phyloP scores from a whole-genome alignment of 1,284 basidiomycete species.

The Tausonia pullulans region DNA sequence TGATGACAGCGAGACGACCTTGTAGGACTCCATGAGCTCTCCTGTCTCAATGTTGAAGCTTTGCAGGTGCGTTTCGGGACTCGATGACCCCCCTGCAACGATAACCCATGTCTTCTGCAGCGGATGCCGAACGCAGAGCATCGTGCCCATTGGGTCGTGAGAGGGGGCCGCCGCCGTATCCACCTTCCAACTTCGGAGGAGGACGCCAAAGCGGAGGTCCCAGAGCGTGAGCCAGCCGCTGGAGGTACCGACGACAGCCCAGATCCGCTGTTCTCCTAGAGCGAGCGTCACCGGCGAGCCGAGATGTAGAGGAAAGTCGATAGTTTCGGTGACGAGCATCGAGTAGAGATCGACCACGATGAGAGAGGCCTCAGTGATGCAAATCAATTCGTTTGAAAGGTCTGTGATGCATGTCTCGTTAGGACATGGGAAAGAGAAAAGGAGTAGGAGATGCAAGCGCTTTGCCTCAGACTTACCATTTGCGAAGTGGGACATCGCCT shows the following conservation, averaged over 20 bases:
- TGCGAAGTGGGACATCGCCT: constrained; percentile 62
- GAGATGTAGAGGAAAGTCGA: constrained; percentile 73
- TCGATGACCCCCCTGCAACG: neutral
- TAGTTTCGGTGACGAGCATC: constrained; percentile 61
- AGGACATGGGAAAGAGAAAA: constrained; percentile 2
- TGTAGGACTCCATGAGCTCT: constrained; percentile 30
- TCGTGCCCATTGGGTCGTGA: neutral
- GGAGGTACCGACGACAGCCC: constrained; percentile 79
- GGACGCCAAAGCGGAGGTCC: constrained; percentile 88
- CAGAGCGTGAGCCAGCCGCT: constrained; percentile 74
- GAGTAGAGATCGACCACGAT: constrained; percentile 74
- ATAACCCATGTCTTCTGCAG: neutral
- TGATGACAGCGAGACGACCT: neutral
- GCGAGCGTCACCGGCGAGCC: constrained; percentile 79
- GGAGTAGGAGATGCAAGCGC: too few species aligned
- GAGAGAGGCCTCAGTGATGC: constrained; percentile 39
- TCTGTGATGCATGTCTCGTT: neutral
- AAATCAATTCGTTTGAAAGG: neutral
- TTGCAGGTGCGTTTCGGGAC: constrained; percentile 25
- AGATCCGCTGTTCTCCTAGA: constrained; percentile 65
- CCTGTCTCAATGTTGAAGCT: constrained; percentile 35
- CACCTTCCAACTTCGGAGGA: constrained; percentile 75
- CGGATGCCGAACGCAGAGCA: constrained; percentile 8
- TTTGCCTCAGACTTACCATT: constrained; percentile 43
- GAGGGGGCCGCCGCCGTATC: constrained; percentile 3